Evolutionary conservation across 1,284 basidiomycete species (phyloP).

Genomic region (Ustilago crameri): DNA sequence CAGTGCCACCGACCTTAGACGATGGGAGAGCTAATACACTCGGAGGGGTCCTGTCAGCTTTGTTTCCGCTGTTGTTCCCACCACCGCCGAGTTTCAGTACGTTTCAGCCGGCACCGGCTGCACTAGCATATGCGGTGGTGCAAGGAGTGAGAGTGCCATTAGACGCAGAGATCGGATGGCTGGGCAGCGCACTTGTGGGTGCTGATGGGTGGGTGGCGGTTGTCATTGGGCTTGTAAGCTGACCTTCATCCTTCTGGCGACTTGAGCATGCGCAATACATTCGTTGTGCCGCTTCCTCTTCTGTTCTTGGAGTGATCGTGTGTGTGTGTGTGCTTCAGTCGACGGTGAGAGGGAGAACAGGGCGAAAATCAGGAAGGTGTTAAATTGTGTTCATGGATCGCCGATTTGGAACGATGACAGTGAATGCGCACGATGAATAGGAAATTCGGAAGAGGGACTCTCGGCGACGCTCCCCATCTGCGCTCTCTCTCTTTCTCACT

Average conservation of each 20-base stretch:
- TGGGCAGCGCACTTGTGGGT: constrained; percentile 86
- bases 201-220: constrained; percentile 84
- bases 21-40: constrained; percentile 71
- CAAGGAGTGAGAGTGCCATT: constrained; percentile 88
- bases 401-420: not conserved
- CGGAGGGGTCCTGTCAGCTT: constrained; percentile 66
- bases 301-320: too few species aligned
- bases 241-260: not conserved
- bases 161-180: constrained; percentile 90
- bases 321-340: not conserved
- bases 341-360: not conserved
- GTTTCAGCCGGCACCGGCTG: constrained; percentile 51
- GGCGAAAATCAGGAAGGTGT: not conserved
- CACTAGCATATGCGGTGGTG: constrained; percentile 74
- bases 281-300: too few species aligned
- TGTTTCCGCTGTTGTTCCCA: constrained; percentile 71
- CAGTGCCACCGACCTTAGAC: constrained; percentile 75
- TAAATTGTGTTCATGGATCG: not conserved
- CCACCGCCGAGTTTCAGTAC: constrained; percentile 55
- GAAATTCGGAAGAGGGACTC: constrained; percentile 7
- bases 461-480: not conserved
- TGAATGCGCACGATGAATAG: not conserved
- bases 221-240: constrained; percentile 31
- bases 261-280: too few species aligned
- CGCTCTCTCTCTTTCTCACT: not conserved